These are phyloP conservation scores for Plasmodium chabaudi DNA, from an alignment of 169 alveolate genomes.

Conservation along the genomic window DNA sequence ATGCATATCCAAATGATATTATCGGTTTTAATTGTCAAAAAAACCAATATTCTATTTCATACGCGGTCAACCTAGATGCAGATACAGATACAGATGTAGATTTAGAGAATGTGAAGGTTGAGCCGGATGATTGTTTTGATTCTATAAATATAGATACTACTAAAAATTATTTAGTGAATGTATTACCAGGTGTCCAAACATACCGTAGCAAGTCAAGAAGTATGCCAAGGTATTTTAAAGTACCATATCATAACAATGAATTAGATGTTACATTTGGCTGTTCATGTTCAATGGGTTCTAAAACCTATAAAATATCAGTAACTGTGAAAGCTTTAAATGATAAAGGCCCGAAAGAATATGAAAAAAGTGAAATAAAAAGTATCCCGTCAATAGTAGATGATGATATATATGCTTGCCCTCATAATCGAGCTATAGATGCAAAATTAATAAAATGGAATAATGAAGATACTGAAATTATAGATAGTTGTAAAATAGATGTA, in stretches of 20 bases:
- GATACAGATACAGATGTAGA: not conserved
- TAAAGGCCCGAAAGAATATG: not conserved
- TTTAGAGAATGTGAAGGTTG: not conserved
- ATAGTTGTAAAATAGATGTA: conserved; percentile 27
- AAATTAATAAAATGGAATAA: conserved; percentile 4
- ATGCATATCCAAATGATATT: conserved; percentile 39
- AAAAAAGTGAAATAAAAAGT: conserved; percentile 1
- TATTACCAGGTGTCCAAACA: conserved; percentile 3
- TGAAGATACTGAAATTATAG: not conserved
- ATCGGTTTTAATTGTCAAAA: conserved; percentile 52
- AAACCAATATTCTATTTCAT: not conserved
- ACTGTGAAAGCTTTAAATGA: not conserved
- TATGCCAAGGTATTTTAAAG: conserved; percentile 22
- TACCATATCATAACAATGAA: not conserved
- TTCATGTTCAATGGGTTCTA: conserved; percentile 5
- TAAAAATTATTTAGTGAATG: not conserved
- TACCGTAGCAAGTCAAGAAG: conserved; percentile 6
- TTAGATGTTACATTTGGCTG: conserved; percentile 1
- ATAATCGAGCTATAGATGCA: not conserved
- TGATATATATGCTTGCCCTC: too few species aligned
- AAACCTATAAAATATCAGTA: conserved; percentile 2
- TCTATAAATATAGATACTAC: not conserved
- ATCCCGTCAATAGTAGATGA: not conserved
- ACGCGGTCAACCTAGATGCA: too few species aligned
- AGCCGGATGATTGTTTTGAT: conserved; percentile 41